Evolutionary conservation across 2,329 filamentous ascomycete species (phyloP), one percentile per base, ranked within the genome.

Genomic region (Pestalotiopsis sp.): DNA sequence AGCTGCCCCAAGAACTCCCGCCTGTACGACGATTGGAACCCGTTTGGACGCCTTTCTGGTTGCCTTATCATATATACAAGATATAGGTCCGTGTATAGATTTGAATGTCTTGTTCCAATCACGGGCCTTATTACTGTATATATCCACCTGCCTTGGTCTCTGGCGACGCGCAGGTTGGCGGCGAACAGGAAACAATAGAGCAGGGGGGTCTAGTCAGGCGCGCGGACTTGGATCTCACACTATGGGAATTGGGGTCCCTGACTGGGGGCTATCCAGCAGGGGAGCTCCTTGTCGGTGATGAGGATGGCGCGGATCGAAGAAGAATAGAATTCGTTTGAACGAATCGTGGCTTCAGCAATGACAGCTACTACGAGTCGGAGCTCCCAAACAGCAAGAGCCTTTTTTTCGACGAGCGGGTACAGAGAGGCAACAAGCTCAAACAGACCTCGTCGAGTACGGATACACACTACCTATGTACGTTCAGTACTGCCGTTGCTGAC

Each of bases 341-440:
- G 59, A 62, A 62, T 62, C 27, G 59, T 39, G 59, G 59, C 59
- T 39, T 20, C 13, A 62, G 31, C 59, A 13, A 62, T 62, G 59
- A 62, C 59, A 62, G 31, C 45, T n/a, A 20, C 59, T 62, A 36
- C 59, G 14, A 27, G 20, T 59, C 23, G 57, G 31, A 36, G 31
- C 31, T 36, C 31, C 6, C 31, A 9, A 36, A 36, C 31, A 9
- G 31, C 31, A 9, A 36, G 31, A 36, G 31, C 3, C 14, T 13
- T 59, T 25, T 20, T 25, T 25, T 23, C 17, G 23, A 25, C 14
- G 13, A 25, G 23, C 20, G 23, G 56, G 56, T 59, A 25, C 17
- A 59, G 56, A n/a, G 20, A 13, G n/a, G 25, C n/a, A 25, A 23
- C 56, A 27, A 59, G 56, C 56, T 59, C 23, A 25, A 23, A 13